Percentiles rank a stretch among this genome's conserved stretches.
Evolutionary conservation across 1,284 basidiomycete species (phyloP).

Genomic region (Cystobasidium slooffiae): DNA sequence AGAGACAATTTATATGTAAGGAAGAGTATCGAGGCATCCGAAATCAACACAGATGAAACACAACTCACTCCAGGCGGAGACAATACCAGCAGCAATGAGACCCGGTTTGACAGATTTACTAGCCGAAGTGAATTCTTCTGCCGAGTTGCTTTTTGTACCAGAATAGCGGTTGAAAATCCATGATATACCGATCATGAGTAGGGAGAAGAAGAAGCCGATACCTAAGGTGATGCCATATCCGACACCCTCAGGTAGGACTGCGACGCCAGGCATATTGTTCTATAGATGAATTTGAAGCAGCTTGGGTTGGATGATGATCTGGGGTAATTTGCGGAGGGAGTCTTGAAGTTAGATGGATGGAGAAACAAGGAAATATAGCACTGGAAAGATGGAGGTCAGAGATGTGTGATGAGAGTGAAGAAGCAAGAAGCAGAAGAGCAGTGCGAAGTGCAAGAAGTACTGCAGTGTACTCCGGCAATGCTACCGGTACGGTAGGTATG

Average conservation of each 20-base stretch:
- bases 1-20: background rate
- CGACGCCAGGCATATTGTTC: conserved; percentile 15
- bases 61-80: conserved; percentile 62
- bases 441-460: too few species aligned
- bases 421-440: too few species aligned
- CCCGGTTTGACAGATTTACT: conserved; percentile 69
- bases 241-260: background rate
- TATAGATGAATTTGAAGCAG: background rate
- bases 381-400: too few species aligned
- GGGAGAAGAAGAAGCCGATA: conserved; percentile 5
- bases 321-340: too few species aligned
- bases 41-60: conserved; percentile 48
- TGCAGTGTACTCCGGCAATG: too few species aligned
- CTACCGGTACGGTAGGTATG: too few species aligned
- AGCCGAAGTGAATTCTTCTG: conserved; percentile 1
- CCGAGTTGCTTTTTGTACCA: conserved; percentile 6
- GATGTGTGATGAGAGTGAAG: too few species aligned
- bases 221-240: conserved; percentile 17
- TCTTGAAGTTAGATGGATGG: too few species aligned
- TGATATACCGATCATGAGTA: conserved; percentile 11
- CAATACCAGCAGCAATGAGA: conserved; percentile 85
- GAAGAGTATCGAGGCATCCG: background rate
- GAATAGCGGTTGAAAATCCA: conserved; percentile 3
- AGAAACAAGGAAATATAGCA: too few species aligned
- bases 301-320: too few species aligned